Evolutionary conservation across 306 rosid species (phyloP), one percentile per base, ranked within the genome.

Genomic region (Pachyrhizus erosus): DNA sequence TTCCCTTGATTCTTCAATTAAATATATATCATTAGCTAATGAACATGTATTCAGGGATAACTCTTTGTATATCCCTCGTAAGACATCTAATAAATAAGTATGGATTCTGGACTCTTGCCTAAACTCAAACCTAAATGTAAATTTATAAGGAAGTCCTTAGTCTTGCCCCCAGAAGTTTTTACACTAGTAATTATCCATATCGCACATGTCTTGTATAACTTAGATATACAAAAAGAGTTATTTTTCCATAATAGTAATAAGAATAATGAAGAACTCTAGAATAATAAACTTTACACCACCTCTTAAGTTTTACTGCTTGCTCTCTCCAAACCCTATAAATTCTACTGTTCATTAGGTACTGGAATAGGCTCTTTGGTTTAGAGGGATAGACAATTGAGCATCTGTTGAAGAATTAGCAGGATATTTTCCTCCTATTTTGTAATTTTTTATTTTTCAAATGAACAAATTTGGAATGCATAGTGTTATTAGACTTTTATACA

Each of bases 211-310:
- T 52, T 52, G 24, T 14, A 18, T n/a, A n/a, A 15, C 11, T 52
- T 2, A 0, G 21, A 49, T n/a, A n/a, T 52, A 71, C 43, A 49
- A 74, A 64, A 48, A 64, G 39, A 46, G 51, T 43, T 72, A 51
- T 43, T 72, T 45, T 31, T 57, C 42, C 23, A 31, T 45, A 70
- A 70, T 45, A 62, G 24, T 39, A 17, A 46, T 31, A 23, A 70
- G 46, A 74, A 52, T n/a, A 46, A 23, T 7, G n/a, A 61, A 46
- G 43, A 45, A 21, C 15, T 62, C 13, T 27, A 27, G 42, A 26
- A 55, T n/a, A 67, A 46, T 29, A 18, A 76, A 58, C 74, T 61
- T 10, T 58, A 58, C 78, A 70, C 21, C 66, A 45, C 45, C 65
- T 57, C 52, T 42, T 42, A 69, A 15, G 66, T 82, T 52, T 67